These are phyloP conservation scores for Lactarius deliciosus DNA, from an alignment of 768 basidiomycete species.

Conservation along the genomic window DNA sequence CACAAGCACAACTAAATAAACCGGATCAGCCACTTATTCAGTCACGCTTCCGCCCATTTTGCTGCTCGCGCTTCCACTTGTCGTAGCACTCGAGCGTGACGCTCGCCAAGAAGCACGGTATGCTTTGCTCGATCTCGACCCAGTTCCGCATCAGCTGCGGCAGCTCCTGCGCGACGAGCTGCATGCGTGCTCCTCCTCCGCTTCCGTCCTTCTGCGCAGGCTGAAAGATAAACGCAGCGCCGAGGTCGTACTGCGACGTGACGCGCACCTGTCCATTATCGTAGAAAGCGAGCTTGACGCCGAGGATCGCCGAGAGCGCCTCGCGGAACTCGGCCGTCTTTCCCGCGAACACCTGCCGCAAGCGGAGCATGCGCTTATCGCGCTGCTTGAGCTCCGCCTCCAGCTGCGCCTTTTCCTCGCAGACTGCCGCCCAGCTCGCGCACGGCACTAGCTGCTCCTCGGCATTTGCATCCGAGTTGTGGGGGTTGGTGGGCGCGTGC, in stretches of 20 bases:
- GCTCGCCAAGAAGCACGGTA: slow-evolving; percentile 87
- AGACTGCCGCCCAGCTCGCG: slow-evolving; percentile 74
- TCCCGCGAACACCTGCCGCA: slow-evolving; percentile 83
- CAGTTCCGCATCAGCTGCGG: slow-evolving; percentile 79
- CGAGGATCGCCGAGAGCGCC: slow-evolving; percentile 38
- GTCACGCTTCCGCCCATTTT: slow-evolving; percentile 11
- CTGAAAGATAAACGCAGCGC: slow-evolving; percentile 79
- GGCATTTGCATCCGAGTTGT: slow-evolving; percentile 18
- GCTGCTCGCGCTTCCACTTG: slow-evolving; percentile 50
- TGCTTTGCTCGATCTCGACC: slow-evolving; percentile 82
- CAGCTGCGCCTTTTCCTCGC: slow-evolving; percentile 67
- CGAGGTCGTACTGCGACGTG: no score
- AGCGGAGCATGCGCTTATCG: slow-evolving; percentile 51
- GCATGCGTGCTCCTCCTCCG: slow-evolving; percentile 51
- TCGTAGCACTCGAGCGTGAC: slow-evolving; percentile 89
- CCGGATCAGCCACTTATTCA: background rate
- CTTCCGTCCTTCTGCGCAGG: slow-evolving; percentile 43
- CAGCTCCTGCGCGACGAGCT: slow-evolving; percentile 69
- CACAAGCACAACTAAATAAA: background rate
- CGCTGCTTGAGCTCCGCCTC: slow-evolving; percentile 63
- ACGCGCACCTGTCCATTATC: no score
- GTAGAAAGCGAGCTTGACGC: no score
- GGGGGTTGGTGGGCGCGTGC: slow-evolving; percentile 36
- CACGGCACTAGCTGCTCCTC: slow-evolving; percentile 58
- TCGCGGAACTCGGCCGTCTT: slow-evolving; percentile 92